Base-by-base conservation (phyloP, 345 rosid species). In the Xanthoceras sorbifolium region DNA sequence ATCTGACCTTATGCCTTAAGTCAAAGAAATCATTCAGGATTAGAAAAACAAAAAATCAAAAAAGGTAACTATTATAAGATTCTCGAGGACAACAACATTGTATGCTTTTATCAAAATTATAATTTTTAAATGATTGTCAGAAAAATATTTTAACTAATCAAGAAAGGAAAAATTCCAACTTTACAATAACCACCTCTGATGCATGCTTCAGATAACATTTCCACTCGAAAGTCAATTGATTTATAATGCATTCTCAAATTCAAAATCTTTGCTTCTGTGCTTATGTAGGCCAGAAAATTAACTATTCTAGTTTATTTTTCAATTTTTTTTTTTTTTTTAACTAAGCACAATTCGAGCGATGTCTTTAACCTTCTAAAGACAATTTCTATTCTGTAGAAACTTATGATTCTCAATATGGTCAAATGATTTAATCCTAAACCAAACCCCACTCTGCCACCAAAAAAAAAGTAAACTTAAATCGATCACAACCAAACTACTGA, bases 271-370 rank as follows among this genome's bases (percentile, higher is more conserved):
- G 38, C 72, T 28, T 48, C 40, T 29, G 28, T 50, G 61, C 59
- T 50, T 23, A 17, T 15, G 42, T 18, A 48, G 6, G 25, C 11
- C 26, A 46, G 4, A 67, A 17, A 31, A 15, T 28, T 29, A 48
- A 69, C 23, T 70, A 28, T 55, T 70, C 73, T 50, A 25, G n/a
- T 52, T 18, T 52, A 70, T 20, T 26, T 67, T n/a, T 28, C 31
- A 26, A 48, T 48, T 7, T 3, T 17, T 2, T 69, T 48, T 34
- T 17, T 10, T 9, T 3, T 20, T 20, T 10, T n/a, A n/a, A n/a
- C 28, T 50, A 57, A 22, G 73, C 28, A 52, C 18, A 0, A 2
- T 29, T 52, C 3, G 29, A 52, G 40, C 31, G 6, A 29, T 5
- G 9, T 9, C 57, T 52, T 70, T 9, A 29, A 70, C 20, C 54